Percentiles rank a stretch among this genome's conserved stretches.
These are phyloP conservation scores for Cystobasidiaceae sp. DNA, from an alignment of 1,284 basidiomycete species.

Conservation along the genomic window DNA sequence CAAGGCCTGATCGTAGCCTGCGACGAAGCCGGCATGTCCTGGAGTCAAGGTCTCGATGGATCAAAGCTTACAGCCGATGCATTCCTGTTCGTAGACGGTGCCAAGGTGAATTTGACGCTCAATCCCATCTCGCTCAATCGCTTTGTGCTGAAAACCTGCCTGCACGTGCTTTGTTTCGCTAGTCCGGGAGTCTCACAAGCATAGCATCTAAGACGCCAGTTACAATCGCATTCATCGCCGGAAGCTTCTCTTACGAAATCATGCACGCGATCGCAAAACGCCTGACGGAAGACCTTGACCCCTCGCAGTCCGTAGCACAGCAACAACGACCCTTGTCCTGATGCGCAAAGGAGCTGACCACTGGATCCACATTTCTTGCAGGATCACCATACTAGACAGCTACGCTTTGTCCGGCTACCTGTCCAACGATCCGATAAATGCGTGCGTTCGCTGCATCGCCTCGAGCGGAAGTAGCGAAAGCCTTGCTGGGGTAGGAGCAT, in stretches of 20 bases:
- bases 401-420: slow-evolving; percentile 21
- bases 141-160: too few relatives aligned
- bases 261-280: too few relatives aligned
- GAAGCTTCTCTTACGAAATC: too few relatives aligned
- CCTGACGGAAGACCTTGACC: too few relatives aligned
- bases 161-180: too few relatives aligned
- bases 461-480: background rate
- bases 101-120: background rate
- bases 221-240: too few relatives aligned
- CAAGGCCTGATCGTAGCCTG: slow-evolving; percentile 13
- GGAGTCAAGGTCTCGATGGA: slow-evolving; percentile 12
- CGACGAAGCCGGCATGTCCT: slow-evolving; percentile 16
- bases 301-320: too few relatives aligned
- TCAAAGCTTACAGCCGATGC: background rate
- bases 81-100: background rate
- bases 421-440: background rate
- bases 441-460: background rate
- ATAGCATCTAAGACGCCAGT: too few relatives aligned
- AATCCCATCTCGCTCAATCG: too few relatives aligned
- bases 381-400: slow-evolving; percentile 10
- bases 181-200: too few relatives aligned
- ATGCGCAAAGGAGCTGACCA: slow-evolving; percentile 10
- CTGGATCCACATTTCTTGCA: too few relatives aligned
- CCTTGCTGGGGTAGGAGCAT: background rate
- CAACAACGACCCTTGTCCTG: background rate